Base-by-base conservation (phyloP, 495 filamentous ascomycete species). In the Lophiotrema nucula region DNA sequence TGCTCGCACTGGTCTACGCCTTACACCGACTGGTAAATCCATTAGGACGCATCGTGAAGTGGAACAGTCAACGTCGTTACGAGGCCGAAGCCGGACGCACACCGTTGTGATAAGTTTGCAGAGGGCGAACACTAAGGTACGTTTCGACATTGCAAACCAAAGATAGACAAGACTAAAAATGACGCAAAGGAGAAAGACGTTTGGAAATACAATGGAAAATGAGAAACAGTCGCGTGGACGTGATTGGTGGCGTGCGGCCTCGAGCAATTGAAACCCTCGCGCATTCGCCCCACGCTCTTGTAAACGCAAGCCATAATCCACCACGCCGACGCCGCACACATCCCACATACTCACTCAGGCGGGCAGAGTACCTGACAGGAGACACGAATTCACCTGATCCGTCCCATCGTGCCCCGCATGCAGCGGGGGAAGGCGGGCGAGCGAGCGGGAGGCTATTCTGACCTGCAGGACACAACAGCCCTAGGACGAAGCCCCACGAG, bases 401-500 rank as follows among this genome's bases (percentile, higher is more conserved):
- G 28, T n/a, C n/a, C n/a, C n/a, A n/a, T n/a, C n/a, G 51, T 18
- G 51, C 31, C 53, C 52, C 22, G 22, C 39, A 2, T 39, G 45
- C 53, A 48, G 44, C 42, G 45, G 43, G 53, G 43, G 52, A 44
- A 47, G 31, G 27, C 21, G n/a, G n/a, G n/a, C n/a, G n/a, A n/a
- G n/a, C n/a, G n/a, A 22, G 16, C 35, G 33, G 52, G 39, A 55
- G 24, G 39, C 22, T 22, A 46, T 2, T 46, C 43, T 56, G 53
- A 56, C 53, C 26, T 48, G 53, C 53, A 56, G 42, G 23, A 18
- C 8, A 4, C 23, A 2, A 13, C 50, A 53, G 50, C 50, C 50
- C 50, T 53, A 43, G 23, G 39, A 47, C 6, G 23, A 12, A 52
- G 38, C 21, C 35, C 11, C 12, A 56, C n/a, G 8, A 13, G 15